phyloP scores from a whole-genome alignment of 495 filamentous ascomycete genomes.

The Hapsidospora chrysogenum region DNA sequence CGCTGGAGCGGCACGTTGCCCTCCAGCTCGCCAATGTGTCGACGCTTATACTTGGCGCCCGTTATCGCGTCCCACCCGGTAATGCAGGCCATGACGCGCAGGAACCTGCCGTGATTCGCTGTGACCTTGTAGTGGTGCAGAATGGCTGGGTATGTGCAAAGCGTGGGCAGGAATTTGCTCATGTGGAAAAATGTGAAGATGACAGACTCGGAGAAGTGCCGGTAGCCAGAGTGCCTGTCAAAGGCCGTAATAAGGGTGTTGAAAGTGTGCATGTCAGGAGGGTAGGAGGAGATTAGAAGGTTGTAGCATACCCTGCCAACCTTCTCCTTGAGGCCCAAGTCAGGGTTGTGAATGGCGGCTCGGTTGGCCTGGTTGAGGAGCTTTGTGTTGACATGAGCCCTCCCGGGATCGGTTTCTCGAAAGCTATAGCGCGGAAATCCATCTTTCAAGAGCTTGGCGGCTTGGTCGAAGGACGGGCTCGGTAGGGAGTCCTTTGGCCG shows the following conservation, averaged over 20 bases:
- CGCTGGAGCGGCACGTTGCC: not conserved
- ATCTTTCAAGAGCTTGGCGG: not conserved
- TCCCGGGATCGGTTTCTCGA: not conserved
- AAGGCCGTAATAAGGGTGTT: conserved; percentile 47
- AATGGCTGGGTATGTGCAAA: conserved; percentile 32
- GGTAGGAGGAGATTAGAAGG: conserved; percentile 35
- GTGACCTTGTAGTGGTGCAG: conserved; percentile 35
- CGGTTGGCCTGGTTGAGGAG: not conserved
- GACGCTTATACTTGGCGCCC: conserved; percentile 9
- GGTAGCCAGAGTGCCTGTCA: conserved; percentile 23
- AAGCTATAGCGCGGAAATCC: not conserved
- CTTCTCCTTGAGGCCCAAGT: conserved; percentile 9
- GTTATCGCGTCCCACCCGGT: conserved; percentile 8
- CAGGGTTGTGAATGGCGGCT: not conserved
- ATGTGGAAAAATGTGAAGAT: conserved; percentile 31
- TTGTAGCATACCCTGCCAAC: conserved; percentile 51
- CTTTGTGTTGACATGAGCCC: not conserved
- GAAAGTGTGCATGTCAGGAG: conserved; percentile 47
- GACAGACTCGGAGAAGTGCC: conserved; percentile 34
- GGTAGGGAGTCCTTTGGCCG: not conserved
- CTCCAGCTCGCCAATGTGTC: conserved; percentile 3
- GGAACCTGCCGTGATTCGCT: not conserved
- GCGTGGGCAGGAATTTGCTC: conserved; percentile 32
- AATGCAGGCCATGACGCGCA: conserved; percentile 12
- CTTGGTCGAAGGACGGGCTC: not conserved